These are phyloP conservation scores for Penicillium concentricum DNA, from an alignment of 2,329 filamentous ascomycete species.

Conservation along the genomic window DNA sequence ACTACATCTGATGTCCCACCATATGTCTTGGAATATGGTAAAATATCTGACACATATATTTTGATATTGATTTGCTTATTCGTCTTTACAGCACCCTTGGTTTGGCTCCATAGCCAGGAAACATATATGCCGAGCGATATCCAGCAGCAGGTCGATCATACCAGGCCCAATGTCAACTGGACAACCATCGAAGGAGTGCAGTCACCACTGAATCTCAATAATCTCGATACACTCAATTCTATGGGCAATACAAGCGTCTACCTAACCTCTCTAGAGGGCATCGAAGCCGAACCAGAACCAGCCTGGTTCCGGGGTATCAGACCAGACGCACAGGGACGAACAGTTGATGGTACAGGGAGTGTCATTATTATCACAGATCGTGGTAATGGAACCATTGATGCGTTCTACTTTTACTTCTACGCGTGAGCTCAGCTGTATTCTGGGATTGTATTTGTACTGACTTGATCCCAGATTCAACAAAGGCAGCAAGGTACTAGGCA, in stretches of 20 bases:
- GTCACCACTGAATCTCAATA: conserved; percentile 46
- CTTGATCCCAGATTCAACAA: conserved; percentile 47
- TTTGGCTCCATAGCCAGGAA: conserved; percentile 52
- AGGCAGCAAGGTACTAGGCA: conserved; percentile 51
- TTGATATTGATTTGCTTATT: not conserved
- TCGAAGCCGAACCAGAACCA: conserved; percentile 43
- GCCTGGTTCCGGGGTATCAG: conserved; percentile 53
- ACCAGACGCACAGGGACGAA: conserved; percentile 54
- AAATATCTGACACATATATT: not conserved
- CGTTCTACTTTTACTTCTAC: conserved; percentile 65
- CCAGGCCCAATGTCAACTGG: conserved; percentile 47
- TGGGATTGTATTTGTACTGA: not conserved
- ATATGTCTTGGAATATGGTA: conserved; percentile 50
- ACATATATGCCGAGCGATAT: conserved; percentile 53
- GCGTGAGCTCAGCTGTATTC: conserved; percentile 35
- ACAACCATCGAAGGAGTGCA: conserved; percentile 38
- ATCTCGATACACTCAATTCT: conserved; percentile 49
- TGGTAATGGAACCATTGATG: conserved; percentile 54
- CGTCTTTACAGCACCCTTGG: conserved; percentile 47
- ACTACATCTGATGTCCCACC: conserved; percentile 35
- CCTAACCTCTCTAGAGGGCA: conserved; percentile 51
- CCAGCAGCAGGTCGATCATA: conserved; percentile 47
- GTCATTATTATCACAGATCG: conserved; percentile 60
- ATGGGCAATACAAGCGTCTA: conserved; percentile 49
- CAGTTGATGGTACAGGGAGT: conserved; percentile 49